Evolutionary conservation across 2,329 filamentous ascomycete species (phyloP), one percentile per base, ranked within the genome.

Genomic region (Lecanosticta acicola): DNA sequence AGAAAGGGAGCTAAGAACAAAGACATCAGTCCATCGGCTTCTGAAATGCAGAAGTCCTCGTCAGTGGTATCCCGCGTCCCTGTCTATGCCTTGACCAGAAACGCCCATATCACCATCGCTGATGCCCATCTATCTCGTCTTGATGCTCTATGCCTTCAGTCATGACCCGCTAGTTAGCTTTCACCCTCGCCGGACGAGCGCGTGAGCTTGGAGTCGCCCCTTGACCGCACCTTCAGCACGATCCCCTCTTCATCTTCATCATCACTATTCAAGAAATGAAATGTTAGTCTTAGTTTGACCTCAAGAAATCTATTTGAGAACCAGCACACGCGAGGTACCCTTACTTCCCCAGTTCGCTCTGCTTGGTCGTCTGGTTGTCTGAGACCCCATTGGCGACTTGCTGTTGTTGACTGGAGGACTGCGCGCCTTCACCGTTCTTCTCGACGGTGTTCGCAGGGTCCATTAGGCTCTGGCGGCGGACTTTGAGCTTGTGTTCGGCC

Each of bases 401-500:
- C 32, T 38, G 41, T 50, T 47, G 47, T 21, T 43, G 45, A 46
- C 48, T 48, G 49, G 41, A 48, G 24, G 52, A 50, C 7, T n/a
- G n/a, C n/a, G n/a, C n/a, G n/a, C n/a, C n/a, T n/a, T n/a, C n/a
- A n/a, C n/a, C n/a, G n/a, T n/a, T n/a, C 29, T 50, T 41, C 37
- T 48, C 38, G 33, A 43, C 41, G 7, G 33, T 43, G 38, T 49
- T 46, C n/a, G 45, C 42, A 16, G 47, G 40, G 19, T 53, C 50
- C 38, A 49, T 35, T 32, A 39, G 33, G 32, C 48, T 53, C 26
- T 60, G 58, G 16, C 56, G 51, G 21, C 59, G 57, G 7, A 71
- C 61, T 49, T 67, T 69, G 44, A 76, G 56, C 56, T 76, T 75
- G 64, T 71, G 70, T 59, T 75, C 73, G 8, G 71, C 68, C 36